These are phyloP conservation scores for Lodderomyces orthopsilosis DNA, from an alignment of 1,139 yeast species.

Conservation along the genomic window DNA sequence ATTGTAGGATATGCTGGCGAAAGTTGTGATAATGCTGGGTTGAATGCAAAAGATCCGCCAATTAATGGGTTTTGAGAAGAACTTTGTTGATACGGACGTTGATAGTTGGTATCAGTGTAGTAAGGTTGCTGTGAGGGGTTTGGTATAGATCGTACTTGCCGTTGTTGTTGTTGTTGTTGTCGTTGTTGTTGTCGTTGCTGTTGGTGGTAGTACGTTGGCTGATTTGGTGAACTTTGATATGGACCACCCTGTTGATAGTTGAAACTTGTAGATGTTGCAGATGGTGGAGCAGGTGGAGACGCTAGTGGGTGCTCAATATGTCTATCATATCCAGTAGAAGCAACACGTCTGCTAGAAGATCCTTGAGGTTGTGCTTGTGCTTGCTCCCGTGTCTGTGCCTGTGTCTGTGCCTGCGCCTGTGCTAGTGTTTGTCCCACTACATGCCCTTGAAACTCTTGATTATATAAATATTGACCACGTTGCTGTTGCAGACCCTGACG, in stretches of 20 bases:
- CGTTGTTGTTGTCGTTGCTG: slow-evolving; percentile 1
- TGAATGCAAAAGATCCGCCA: not conserved
- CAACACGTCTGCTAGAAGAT: not conserved
- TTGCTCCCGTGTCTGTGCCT: too few species aligned
- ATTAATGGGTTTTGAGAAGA: not conserved
- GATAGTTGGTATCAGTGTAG: not conserved
- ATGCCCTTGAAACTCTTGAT: not conserved
- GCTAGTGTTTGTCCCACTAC: not conserved
- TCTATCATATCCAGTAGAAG: not conserved
- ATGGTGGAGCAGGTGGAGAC: slow-evolving; percentile 1
- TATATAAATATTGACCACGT: not conserved
- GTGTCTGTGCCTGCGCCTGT: too few species aligned
- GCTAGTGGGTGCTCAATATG: not conserved
- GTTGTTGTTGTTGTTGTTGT: not conserved
- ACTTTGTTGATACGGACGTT: not conserved
- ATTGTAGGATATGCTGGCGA: not conserved
- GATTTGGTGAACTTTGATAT: not conserved
- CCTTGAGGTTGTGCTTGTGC: too few species aligned
- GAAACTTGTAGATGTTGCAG: not conserved
- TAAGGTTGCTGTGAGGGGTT: not conserved
- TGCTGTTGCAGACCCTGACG: not conserved
- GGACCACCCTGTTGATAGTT: not conserved
- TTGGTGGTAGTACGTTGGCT: not conserved
- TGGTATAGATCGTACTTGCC: not conserved
- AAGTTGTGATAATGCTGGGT: not conserved